Conservation (phyloP, 805 yeast species). For the Nakazawaea pomicola region DNA sequence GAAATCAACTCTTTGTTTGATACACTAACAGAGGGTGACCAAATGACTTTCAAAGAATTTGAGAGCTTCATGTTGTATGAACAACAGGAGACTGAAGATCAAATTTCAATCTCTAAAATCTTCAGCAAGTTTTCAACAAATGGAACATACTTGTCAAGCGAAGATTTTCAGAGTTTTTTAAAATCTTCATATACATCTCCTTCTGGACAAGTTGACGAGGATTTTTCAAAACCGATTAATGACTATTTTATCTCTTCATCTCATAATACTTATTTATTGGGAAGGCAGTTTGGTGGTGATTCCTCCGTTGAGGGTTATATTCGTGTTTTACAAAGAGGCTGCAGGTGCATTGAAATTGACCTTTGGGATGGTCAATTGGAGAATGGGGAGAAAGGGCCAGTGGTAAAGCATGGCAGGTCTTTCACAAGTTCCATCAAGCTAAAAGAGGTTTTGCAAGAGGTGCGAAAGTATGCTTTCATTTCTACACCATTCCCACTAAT, state of each 20-base stretch:
- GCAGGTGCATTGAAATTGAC: conserved; percentile 92
- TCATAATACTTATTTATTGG: conserved; percentile 87
- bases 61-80: conserved; percentile 36
- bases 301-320: conserved; percentile 90
- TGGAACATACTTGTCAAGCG: conserved; percentile 18
- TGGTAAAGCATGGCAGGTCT: conserved; percentile 86
- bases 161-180: conserved; percentile 26
- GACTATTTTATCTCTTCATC: conserved; percentile 91
- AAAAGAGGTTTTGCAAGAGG: conserved; percentile 61
- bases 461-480: conserved; percentile 85
- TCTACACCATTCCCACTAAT: conserved; percentile 82
- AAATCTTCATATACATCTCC: conserved; percentile 27
- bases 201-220: conserved; percentile 22
- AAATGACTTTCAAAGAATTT: conserved; percentile 29
- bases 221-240: conserved; percentile 61
- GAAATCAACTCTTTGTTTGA: conserved; percentile 55
- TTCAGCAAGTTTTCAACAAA: conserved; percentile 32
- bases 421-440: conserved; percentile 73
- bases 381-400: conserved; percentile 53
- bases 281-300: conserved; percentile 82
- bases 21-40: conserved; percentile 20
- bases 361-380: conserved; percentile 76
- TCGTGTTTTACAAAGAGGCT: conserved; percentile 83
- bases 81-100: conserved; percentile 42
- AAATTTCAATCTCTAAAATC: conserved; percentile 25